phyloP scores from a whole-genome alignment of 768 basidiomycete species.

The Suillus subalutaceus region DNA sequence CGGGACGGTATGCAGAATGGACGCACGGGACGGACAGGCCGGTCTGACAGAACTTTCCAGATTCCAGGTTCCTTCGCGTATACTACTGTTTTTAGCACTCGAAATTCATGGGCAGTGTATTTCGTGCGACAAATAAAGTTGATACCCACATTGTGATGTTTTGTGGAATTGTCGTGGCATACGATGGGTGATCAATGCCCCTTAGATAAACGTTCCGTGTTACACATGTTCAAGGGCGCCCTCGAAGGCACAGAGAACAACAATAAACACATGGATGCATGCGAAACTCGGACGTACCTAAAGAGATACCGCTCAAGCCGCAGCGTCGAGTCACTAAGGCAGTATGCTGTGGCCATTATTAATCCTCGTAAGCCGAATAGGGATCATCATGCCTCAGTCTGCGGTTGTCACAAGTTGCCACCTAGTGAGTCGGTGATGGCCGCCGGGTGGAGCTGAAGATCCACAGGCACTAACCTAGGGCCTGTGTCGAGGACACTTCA shows the following conservation, averaged over 20 bases:
- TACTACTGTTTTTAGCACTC: not conserved
- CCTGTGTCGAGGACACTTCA: not conserved
- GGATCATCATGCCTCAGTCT: not conserved
- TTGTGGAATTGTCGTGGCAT: not conserved
- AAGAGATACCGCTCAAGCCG: not conserved
- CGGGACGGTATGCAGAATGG: too few species aligned
- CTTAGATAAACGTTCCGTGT: not conserved
- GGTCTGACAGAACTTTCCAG: too few species aligned
- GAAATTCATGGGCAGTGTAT: not conserved
- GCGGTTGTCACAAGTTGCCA: not conserved
- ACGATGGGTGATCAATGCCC: not conserved
- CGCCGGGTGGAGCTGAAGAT: not conserved
- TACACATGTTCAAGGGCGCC: not conserved
- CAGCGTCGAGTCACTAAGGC: not conserved
- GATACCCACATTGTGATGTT: not conserved
- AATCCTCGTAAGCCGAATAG: not conserved
- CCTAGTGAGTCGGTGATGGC: not conserved
- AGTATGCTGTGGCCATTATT: not conserved
- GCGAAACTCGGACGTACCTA: not conserved
- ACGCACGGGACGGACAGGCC: too few species aligned
- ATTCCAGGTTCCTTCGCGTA: too few species aligned
- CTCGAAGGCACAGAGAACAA: not conserved
- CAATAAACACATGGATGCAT: not conserved
- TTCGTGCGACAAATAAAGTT: not conserved
- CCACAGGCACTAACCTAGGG: constrained; percentile 1